phyloP scores from a whole-genome alignment of 805 yeast species.

The Ogataea trehaloabstinens region DNA sequence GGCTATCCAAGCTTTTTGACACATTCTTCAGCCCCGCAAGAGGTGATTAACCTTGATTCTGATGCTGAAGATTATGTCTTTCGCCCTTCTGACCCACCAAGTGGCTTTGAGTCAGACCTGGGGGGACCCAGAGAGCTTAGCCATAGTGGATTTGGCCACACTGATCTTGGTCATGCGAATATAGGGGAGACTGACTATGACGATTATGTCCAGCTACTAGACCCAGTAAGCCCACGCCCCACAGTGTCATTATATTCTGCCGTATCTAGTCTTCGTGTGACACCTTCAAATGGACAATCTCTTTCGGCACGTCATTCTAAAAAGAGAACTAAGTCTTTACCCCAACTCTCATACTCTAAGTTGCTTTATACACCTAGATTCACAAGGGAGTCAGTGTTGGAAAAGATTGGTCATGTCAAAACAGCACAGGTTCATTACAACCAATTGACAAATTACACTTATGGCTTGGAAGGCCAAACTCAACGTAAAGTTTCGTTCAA shows the following conservation, averaged over 20 bases:
- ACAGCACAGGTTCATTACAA: constrained; percentile 34
- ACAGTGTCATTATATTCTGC: constrained; percentile 18
- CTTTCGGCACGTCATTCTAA: constrained; percentile 22
- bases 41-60: constrained; percentile 39
- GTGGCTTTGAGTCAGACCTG: neutral
- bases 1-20: neutral
- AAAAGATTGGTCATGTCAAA: constrained; percentile 42
- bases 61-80: constrained; percentile 38
- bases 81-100: constrained; percentile 6
- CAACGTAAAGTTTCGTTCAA: constrained; percentile 28
- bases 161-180: neutral
- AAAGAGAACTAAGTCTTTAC: constrained; percentile 51
- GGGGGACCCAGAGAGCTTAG: neutral
- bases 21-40: constrained; percentile 11
- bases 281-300: constrained; percentile 14
- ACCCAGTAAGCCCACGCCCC: constrained; percentile 13
- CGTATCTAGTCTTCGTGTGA: constrained; percentile 16
- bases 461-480: constrained; percentile 13
- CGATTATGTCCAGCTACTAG: constrained; percentile 6
- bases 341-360: constrained; percentile 51
- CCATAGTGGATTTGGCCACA: neutral
- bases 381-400: constrained; percentile 32
- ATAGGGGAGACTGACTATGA: constrained; percentile 10
- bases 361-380: constrained; percentile 36
- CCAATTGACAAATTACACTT: constrained; percentile 28